These are phyloP conservation scores for Ceratobasidium theobromae DNA, from an alignment of 1,284 basidiomycete genomes.

Conservation along the genomic window DNA sequence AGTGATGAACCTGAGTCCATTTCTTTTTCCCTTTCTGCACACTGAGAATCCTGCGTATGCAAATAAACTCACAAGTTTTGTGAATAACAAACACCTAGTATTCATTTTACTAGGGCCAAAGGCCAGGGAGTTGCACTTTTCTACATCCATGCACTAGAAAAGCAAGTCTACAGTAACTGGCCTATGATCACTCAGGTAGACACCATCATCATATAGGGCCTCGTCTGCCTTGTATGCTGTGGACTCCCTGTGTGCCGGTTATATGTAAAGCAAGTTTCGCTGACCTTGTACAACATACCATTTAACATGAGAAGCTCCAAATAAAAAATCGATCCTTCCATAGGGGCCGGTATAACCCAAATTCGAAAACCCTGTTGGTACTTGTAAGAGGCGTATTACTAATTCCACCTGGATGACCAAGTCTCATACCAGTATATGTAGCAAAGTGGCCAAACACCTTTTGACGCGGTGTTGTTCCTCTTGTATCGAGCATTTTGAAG, in stretches of 20 bases:
- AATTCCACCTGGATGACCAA: not conserved
- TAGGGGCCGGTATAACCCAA: constrained; percentile 47
- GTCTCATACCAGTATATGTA: constrained; percentile 51
- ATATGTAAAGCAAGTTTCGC: not conserved
- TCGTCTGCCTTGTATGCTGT: constrained; percentile 48
- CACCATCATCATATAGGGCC: constrained; percentile 54
- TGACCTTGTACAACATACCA: constrained; percentile 47
- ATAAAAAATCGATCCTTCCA: constrained; percentile 56
- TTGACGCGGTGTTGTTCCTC: constrained; percentile 48
- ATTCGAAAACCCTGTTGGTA: constrained; percentile 44
- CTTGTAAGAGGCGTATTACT: too few species aligned
- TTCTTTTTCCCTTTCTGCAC: too few species aligned
- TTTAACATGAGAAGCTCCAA: constrained; percentile 52
- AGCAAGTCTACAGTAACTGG: constrained; percentile 52
- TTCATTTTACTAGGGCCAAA: too few species aligned
- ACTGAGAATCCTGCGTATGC: too few species aligned
- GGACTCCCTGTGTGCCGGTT: constrained; percentile 43
- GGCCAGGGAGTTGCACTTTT: too few species aligned
- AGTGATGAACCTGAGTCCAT: too few species aligned
- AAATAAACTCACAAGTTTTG: too few species aligned
- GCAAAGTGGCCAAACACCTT: constrained; percentile 53
- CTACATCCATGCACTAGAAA: too few species aligned
- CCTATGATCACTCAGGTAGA: constrained; percentile 59
- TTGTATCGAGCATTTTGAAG: constrained; percentile 54
- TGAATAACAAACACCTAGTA: too few species aligned